These are phyloP conservation scores for Bocquillonia castaneifolia DNA, from an alignment of 441 rosid species.

Conservation along the genomic window DNA sequence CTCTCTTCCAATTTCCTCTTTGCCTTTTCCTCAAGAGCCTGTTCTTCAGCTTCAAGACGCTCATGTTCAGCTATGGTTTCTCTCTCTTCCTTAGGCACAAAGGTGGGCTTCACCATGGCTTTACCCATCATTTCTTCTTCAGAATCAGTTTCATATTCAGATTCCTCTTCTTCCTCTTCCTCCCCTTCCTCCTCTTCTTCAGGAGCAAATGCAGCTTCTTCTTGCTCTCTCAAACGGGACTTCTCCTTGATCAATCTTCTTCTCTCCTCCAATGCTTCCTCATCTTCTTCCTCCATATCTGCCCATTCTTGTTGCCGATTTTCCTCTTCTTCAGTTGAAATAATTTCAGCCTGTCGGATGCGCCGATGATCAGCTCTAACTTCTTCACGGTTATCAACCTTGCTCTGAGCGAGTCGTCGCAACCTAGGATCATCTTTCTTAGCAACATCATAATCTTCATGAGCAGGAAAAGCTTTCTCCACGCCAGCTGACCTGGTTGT, in stretches of 20 bases:
- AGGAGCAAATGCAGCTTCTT: constrained; percentile 54
- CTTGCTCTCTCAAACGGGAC: constrained; percentile 50
- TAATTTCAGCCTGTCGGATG: constrained; percentile 73
- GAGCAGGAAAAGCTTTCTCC: constrained; percentile 61
- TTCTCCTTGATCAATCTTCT: constrained; percentile 63
- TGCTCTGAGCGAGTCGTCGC: constrained; percentile 76
- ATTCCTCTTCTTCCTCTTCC: constrained; percentile 73
- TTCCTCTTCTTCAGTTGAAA: constrained; percentile 71
- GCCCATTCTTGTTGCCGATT: constrained; percentile 44
- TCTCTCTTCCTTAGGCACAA: constrained; percentile 75
- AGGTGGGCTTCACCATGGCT: constrained; percentile 77
- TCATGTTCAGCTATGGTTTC: constrained; percentile 82
- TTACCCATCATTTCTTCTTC: constrained; percentile 65
- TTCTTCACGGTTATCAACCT: constrained; percentile 68
- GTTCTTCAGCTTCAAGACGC: constrained; percentile 69
- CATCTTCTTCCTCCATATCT: constrained; percentile 71
- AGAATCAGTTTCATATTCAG: constrained; percentile 88
- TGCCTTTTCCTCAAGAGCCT: constrained; percentile 62
- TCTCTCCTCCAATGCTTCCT: constrained; percentile 58
- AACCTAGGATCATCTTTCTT: constrained; percentile 72
- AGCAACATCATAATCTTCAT: constrained; percentile 36
- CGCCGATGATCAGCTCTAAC: constrained; percentile 81
- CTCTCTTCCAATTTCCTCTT: constrained; percentile 65
- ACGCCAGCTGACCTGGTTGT: constrained; percentile 47
- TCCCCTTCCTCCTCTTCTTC: constrained; percentile 69